A percentile compares a stretch with the other conserved stretches of the same genome.
Conservation (phyloP, 139 green algal species). For the Mychonastes homosphaera region DNA sequence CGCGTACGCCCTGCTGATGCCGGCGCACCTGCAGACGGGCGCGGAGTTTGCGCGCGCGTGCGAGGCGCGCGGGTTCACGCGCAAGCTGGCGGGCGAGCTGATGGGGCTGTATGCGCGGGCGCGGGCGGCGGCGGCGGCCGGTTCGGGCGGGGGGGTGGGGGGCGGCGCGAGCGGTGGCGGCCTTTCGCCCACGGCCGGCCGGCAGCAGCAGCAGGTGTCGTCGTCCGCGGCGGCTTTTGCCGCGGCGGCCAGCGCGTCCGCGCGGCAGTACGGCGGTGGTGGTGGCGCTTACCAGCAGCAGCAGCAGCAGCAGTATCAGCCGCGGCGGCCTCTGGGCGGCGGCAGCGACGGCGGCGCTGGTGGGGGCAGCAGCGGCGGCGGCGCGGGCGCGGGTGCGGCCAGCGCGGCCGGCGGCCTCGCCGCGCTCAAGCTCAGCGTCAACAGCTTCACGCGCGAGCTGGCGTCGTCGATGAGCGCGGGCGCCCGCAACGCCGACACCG, state of each 20-base stretch:
- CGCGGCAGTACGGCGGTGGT: too few species aligned
- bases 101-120: conserved; percentile 13
- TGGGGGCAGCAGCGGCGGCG: not conserved
- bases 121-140: not conserved
- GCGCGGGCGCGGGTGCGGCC: not conserved
- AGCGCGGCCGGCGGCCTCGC: conserved; percentile 11
- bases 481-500: too few species aligned
- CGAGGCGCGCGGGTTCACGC: conserved; percentile 36
- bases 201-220: too few species aligned
- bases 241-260: too few species aligned
- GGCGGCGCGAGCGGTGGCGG: not conserved
- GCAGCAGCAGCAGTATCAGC: conserved; percentile 5
- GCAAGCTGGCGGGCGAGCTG: conserved; percentile 36
- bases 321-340: not conserved
- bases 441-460: conserved; percentile 32
- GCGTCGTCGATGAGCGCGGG: conserved; percentile 19
- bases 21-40: conserved; percentile 21
- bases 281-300: not conserved
- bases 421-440: conserved; percentile 26
- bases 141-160: not conserved
- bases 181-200: not conserved
- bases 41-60: conserved; percentile 34
- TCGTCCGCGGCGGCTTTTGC: too few species aligned
- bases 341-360: not conserved
- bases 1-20: conserved; percentile 52